Conservation (phyloP, 2,329 filamentous ascomycete species). For the Lithohypha guttulata region DNA sequence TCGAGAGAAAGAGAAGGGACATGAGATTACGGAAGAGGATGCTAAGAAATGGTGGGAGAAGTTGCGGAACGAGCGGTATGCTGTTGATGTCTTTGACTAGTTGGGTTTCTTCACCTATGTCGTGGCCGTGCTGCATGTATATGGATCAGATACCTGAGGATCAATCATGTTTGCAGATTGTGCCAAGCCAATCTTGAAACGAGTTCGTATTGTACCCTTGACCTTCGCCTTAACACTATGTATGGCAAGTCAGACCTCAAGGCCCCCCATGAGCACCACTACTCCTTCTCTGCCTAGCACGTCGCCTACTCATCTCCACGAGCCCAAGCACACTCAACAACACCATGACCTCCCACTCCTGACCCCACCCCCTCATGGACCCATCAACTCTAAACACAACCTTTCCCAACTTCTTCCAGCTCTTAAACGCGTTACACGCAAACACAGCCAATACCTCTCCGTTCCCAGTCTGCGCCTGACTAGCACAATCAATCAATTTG, state of each 20-base stretch:
- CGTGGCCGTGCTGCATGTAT: too few relatives aligned
- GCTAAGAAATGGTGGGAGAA: conserved; percentile 19
- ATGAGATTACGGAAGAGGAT: conserved; percentile 30
- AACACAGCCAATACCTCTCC: conserved; percentile 26
- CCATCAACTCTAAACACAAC: conserved; percentile 15
- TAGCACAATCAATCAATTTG: conserved; percentile 28
- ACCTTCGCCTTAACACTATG: too few relatives aligned
- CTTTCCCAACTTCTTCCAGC: conserved; percentile 25
- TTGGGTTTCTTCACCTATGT: too few relatives aligned
- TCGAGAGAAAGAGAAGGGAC: conserved; percentile 25
- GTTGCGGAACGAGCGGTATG: conserved; percentile 18
- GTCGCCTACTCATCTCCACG: conserved; percentile 8
- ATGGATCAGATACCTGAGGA: too few relatives aligned
- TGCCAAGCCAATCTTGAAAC: too few relatives aligned
- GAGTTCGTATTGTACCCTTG: too few relatives aligned
- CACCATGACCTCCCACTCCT: conserved; percentile 8
- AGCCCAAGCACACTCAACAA: conserved; percentile 7
- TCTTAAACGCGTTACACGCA: conserved; percentile 22
- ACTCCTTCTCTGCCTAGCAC: conserved; percentile 1
- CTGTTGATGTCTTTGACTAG: conserved; percentile 20
- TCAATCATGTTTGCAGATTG: too few relatives aligned
- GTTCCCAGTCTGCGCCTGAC: not conserved
- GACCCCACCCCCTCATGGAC: conserved; percentile 1
- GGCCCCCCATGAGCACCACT: not conserved
- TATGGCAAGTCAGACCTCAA: too few relatives aligned